Base-by-base conservation (phyloP, 2,329 filamentous ascomycete species). In the Alternaria ethzedia region DNA sequence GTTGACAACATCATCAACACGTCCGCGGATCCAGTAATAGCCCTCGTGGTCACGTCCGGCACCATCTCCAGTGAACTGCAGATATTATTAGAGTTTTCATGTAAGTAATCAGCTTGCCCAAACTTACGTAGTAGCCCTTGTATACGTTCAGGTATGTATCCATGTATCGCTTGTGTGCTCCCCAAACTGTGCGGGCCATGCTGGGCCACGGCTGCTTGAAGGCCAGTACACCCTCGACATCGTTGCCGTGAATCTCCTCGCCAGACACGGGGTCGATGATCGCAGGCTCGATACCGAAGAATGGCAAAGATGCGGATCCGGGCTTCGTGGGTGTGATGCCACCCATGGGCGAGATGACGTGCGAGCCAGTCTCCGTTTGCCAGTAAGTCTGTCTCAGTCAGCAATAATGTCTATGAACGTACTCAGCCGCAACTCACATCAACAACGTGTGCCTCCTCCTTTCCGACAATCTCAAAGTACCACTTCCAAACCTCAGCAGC, bases 21-120 rank as follows among this genome's bases (percentile, higher is more conserved):
- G 94, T 70, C 96, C 96, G 67, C 96, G 93, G 80, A 99, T 99
- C 96, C 96, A 99, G 89, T 98, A 99, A 86, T 97, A 99, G 61
- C 96, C 96, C 76, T 99, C 96, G 82, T 97, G 92, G 80, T 99
- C 96, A 78, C 96, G 92, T 64, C 92, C 96, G 59, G 96, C 96
- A 78, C 96, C 96, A 78, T 99, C 96, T 62, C 93, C 93, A 15
- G 93, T 96, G 84, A 96, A 96, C 90, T 93, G 70, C 30, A 11
- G 6, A 30, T 10, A 36, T 78, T 10, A 41, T 78, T 65, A 78
- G 72, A 58, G 61, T 17, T 26, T 41, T 30, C 46, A 25, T 49
- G 17, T 51, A 57, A 30, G 17, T 10, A 20, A 32, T 8, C n/a
- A 25, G 47, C 36, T 47, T 25, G 9, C 8, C 7, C 13, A 11